Conservation (phyloP, 192 early-diverging fungal genomes). For the Coemansia sp. region DNA sequence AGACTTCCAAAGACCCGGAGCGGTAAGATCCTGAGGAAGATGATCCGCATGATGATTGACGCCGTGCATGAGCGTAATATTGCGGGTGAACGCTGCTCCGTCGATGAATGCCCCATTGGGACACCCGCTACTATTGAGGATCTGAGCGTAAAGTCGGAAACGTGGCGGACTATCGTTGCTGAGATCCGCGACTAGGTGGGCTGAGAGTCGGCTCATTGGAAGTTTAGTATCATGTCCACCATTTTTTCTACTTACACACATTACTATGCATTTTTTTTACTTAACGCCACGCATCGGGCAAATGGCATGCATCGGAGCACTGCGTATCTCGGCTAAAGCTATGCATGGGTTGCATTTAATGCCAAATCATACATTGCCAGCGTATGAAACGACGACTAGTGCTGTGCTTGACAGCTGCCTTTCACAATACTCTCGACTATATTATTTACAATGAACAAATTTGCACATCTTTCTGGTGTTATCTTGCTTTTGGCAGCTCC, state of each 20-base stretch:
- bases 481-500: not conserved
- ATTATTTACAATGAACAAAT: not conserved
- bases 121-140: constrained; percentile 86
- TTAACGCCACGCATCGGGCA: not conserved
- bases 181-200: not conserved
- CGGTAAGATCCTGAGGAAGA: constrained; percentile 80
- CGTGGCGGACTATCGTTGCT: constrained; percentile 29
- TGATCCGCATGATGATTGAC: constrained; percentile 69
- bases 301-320: not conserved
- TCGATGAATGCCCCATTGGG: constrained; percentile 38
- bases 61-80: constrained; percentile 55
- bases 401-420: not conserved
- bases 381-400: not conserved
- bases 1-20: constrained; percentile 81
- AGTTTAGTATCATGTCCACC: not conserved
- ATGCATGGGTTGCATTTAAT: not conserved
- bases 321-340: constrained; percentile 1
- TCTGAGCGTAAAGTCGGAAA: constrained; percentile 54
- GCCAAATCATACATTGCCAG: not conserved
- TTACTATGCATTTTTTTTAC: too few species aligned
- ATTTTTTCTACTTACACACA: too few species aligned
- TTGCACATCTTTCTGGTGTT: not conserved
- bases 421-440: not conserved
- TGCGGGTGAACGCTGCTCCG: not conserved
- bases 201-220: not conserved